Percentiles rank a stretch among this genome's conserved stretches.
These are phyloP conservation scores for Tylopilus sp. DNA, from an alignment of 768 basidiomycete species.

Conservation along the genomic window DNA sequence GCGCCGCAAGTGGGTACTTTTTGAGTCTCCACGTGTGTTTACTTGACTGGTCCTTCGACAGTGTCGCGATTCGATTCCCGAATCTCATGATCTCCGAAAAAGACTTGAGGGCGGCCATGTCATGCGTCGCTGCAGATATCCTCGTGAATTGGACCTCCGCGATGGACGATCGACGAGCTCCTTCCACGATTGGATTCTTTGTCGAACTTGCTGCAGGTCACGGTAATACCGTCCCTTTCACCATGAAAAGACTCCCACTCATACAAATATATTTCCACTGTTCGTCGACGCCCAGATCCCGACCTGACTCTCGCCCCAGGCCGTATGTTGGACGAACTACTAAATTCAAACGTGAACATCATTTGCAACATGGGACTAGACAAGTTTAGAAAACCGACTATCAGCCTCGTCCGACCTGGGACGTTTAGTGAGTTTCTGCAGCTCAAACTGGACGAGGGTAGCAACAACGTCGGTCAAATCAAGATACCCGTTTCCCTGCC, in stretches of 20 bases:
- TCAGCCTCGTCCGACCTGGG: slow-evolving; percentile 19
- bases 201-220: slow-evolving; percentile 8
- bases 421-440: slow-evolving; percentile 23
- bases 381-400: slow-evolving; percentile 13
- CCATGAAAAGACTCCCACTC: background rate
- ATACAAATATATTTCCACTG: background rate
- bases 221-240: background rate
- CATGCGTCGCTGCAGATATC: background rate
- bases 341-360: background rate
- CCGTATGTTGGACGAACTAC: slow-evolving; percentile 11
- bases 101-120: slow-evolving; percentile 8
- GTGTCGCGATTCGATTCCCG: background rate
- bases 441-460: slow-evolving; percentile 13
- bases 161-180: slow-evolving; percentile 3
- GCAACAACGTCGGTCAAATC: slow-evolving; percentile 8
- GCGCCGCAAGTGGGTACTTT: slow-evolving; percentile 10
- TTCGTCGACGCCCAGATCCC: background rate
- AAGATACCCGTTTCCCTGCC: slow-evolving; percentile 23
- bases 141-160: slow-evolving; percentile 16
- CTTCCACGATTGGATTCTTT: slow-evolving; percentile 15
- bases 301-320: background rate
- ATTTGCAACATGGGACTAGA: background rate
- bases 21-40: background rate
- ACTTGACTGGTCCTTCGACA: background rate
- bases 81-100: slow-evolving; percentile 7